Conservation (phyloP, 2,329 filamentous ascomycete genomes). For the Xylaria sp. region DNA sequence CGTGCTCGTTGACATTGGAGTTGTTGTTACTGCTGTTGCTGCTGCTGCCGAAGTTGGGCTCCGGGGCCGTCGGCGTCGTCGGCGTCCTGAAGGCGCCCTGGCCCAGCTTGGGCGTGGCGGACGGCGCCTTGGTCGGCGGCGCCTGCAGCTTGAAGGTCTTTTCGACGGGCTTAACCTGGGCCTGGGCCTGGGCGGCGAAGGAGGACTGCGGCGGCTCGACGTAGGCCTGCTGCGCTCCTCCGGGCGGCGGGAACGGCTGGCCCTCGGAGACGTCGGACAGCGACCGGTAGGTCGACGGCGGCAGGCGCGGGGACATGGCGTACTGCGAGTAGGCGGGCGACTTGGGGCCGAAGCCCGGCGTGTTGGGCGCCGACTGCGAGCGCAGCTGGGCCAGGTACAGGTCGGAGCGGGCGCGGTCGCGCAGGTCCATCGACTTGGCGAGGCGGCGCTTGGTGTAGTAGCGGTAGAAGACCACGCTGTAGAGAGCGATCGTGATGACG, state of each 20-base stretch:
- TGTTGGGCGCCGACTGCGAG: slow-evolving; percentile 90
- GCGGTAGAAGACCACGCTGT: slow-evolving; percentile 94
- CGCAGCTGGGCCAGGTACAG: slow-evolving; percentile 88
- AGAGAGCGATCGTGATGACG: slow-evolving; percentile 86
- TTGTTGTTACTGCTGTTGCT: slow-evolving; percentile 52
- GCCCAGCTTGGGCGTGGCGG: slow-evolving; percentile 71
- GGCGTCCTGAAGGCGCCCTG: slow-evolving; percentile 64
- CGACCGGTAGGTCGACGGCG: slow-evolving; percentile 58
- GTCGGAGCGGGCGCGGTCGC: slow-evolving; percentile 91
- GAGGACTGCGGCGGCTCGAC: slow-evolving; percentile 67
- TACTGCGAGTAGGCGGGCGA: slow-evolving; percentile 59
- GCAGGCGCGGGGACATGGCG: slow-evolving; percentile 64
- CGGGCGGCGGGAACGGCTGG: slow-evolving; percentile 57
- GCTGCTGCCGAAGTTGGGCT: slow-evolving; percentile 33
- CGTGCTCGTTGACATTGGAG: slow-evolving; percentile 61
- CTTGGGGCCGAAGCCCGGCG: slow-evolving; percentile 80
- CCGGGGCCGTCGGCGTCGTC: slow-evolving; percentile 43
- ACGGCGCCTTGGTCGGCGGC: slow-evolving; percentile 77
- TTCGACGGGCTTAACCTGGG: slow-evolving; percentile 35
- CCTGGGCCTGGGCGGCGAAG: slow-evolving; percentile 49
- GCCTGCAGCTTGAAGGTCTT: slow-evolving; percentile 84
- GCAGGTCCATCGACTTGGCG: slow-evolving; percentile 93
- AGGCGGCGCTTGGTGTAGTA: slow-evolving; percentile 96
- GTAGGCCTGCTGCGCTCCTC: slow-evolving; percentile 52
- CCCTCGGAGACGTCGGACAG: slow-evolving; percentile 47